Evolutionary conservation across 2,329 filamentous ascomycete species (phyloP).

Genomic region (Aspergillus calidoustus): DNA sequence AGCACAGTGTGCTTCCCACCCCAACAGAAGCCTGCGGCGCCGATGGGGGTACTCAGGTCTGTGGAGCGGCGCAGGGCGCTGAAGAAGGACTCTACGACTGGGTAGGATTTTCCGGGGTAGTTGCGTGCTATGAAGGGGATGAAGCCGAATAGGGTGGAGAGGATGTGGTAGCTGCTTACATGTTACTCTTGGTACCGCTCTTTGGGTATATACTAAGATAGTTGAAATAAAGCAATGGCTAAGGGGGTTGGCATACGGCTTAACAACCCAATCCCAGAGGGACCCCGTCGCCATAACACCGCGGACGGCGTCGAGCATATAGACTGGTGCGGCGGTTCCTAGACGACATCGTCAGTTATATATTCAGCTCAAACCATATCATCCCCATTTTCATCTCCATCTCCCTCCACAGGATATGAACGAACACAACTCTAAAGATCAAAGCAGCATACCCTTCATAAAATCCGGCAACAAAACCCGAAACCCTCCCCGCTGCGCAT

Average conservation of each 20-base stretch:
- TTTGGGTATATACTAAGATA: no score
- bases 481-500: constrained; percentile 57
- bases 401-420: no score
- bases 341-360: not conserved
- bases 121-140: constrained; percentile 33
- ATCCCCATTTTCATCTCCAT: no score
- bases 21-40: constrained; percentile 67
- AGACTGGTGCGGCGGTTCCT: constrained; percentile 25
- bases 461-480: constrained; percentile 62
- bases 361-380: no score
- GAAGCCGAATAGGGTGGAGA: constrained; percentile 15
- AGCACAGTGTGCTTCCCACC: constrained; percentile 60
- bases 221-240: no score
- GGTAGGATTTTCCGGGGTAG: constrained; percentile 31
- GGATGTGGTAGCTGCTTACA: constrained; percentile 23
- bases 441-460: constrained; percentile 47
- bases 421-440: no score
- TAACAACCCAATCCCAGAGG: constrained; percentile 22
- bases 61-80: constrained; percentile 38
- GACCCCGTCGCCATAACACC: constrained; percentile 12
- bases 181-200: not conserved
- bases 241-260: constrained; percentile 19
- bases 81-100: constrained; percentile 47
- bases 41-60: constrained; percentile 49
- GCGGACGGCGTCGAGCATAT: constrained; percentile 14